Conservation (phyloP, 108 stramenopile genomes). For the Stephanodiscus minutulus region DNA sequence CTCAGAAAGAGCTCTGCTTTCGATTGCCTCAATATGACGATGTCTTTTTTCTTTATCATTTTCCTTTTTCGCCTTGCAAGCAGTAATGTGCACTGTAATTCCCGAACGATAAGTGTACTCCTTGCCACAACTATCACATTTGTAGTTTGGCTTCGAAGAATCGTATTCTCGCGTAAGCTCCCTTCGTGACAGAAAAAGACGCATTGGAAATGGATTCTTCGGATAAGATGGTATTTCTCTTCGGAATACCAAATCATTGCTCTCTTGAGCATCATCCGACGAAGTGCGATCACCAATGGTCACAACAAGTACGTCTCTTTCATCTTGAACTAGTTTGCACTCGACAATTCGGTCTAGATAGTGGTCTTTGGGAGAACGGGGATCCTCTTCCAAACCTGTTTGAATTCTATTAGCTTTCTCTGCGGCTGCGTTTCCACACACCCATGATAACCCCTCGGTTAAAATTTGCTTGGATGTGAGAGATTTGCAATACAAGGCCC, state of each 20-base stretch:
- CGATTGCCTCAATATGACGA: slow-evolving; percentile 11
- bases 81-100: not conserved
- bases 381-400: slow-evolving; percentile 8
- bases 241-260: not conserved
- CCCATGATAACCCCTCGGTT: slow-evolving; percentile 13
- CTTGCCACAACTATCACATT: slow-evolving; percentile 59
- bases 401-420: slow-evolving; percentile 1
- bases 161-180: slow-evolving; percentile 54
- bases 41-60: slow-evolving; percentile 16
- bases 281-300: not conserved
- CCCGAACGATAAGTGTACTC: not conserved
- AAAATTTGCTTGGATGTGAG: slow-evolving; percentile 22
- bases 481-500: slow-evolving; percentile 29
- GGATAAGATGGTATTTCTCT: not conserved
- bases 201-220: not conserved
- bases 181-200: slow-evolving; percentile 14
- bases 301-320: slow-evolving; percentile 18
- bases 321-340: slow-evolving; percentile 56
- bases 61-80: not conserved
- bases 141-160: slow-evolving; percentile 10
- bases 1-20: slow-evolving; percentile 21
- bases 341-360: slow-evolving; percentile 70
- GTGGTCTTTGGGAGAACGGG: slow-evolving; percentile 27
- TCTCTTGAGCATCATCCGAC: not conserved
- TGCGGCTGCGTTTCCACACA: not conserved